These are phyloP conservation scores for Sordaria brevicollis DNA, from an alignment of 495 filamentous ascomycete genomes.

Conservation along the genomic window DNA sequence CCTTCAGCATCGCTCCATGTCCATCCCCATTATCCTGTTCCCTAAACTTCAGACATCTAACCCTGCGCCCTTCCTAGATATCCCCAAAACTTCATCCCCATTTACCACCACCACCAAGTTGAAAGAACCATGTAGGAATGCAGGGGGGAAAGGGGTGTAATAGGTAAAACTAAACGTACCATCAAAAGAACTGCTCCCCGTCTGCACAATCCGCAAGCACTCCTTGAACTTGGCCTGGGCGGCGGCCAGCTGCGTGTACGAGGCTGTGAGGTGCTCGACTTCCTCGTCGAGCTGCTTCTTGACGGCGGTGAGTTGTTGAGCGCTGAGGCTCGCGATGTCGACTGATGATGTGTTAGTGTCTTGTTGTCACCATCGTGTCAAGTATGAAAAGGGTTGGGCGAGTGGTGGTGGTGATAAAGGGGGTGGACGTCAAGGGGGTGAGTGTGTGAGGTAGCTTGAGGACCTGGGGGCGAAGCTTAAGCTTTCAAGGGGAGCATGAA, in stretches of 20 bases:
- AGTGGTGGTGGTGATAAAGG: background rate
- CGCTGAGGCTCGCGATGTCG: conserved; percentile 38
- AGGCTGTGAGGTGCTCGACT: conserved; percentile 81
- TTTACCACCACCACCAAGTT: background rate
- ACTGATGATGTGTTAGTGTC: conserved; percentile 15
- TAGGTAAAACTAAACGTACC: conserved; percentile 13
- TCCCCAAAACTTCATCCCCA: background rate
- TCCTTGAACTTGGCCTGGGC: conserved; percentile 89
- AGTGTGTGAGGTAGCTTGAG: background rate
- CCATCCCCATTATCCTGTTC: background rate
- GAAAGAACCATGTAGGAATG: background rate
- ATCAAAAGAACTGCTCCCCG: conserved; percentile 33
- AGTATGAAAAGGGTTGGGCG: background rate
- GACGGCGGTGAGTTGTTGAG: conserved; percentile 47
- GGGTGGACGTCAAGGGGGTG: background rate
- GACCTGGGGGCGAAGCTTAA: background rate
- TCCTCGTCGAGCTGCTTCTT: conserved; percentile 95
- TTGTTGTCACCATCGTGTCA: too few species aligned
- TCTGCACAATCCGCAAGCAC: conserved; percentile 65
- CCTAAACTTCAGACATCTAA: too few species aligned
- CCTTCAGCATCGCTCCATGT: too few species aligned
- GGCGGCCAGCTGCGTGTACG: conserved; percentile 76
- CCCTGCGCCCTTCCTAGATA: too few species aligned
- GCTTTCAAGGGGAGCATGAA: background rate
- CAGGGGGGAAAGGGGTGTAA: background rate